These are phyloP conservation scores for Cladorrhinum sp. DNA, from an alignment of 2,329 filamentous ascomycete species.

Conservation along the genomic window DNA sequence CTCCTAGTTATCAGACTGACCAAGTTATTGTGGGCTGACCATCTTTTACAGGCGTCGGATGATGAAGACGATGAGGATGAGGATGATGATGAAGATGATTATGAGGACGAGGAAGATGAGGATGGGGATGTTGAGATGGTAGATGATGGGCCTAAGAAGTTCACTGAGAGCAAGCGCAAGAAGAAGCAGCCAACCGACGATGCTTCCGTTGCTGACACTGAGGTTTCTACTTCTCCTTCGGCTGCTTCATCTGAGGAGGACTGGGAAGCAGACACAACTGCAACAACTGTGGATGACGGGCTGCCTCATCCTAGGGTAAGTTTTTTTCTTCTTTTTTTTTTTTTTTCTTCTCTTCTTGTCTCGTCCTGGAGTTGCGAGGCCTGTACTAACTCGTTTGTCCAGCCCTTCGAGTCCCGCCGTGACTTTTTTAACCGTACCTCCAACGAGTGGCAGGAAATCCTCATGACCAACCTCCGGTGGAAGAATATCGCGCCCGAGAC, in stretches of 20 bases:
- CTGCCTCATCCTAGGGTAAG: conserved; percentile 66
- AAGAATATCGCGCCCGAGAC: conserved; percentile 65
- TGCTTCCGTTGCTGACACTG: conserved; percentile 18
- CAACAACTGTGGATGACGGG: conserved; percentile 64
- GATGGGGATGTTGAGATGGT: conserved; percentile 50
- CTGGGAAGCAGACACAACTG: conserved; percentile 42
- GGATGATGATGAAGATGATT: conserved; percentile 53
- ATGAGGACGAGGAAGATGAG: conserved; percentile 51
- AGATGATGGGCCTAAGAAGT: conserved; percentile 51
- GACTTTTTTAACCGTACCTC: conserved; percentile 91
- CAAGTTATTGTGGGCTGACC: not conserved
- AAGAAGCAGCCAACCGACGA: conserved; percentile 45
- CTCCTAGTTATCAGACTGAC: conserved; percentile 20
- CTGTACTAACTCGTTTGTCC: conserved; percentile 29
- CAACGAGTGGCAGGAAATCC: conserved; percentile 83
- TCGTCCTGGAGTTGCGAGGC: no score
- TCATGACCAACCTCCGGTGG: conserved; percentile 72
- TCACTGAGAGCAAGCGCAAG: conserved; percentile 57
- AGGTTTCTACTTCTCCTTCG: conserved; percentile 23
- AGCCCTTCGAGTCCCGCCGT: conserved; percentile 84
- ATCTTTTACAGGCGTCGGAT: conserved; percentile 51
- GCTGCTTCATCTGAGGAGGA: conserved; percentile 39
- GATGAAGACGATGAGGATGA: conserved; percentile 62
- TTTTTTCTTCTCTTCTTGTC: no score
- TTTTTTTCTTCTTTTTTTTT: conserved; percentile 10